Evolutionary conservation across 495 filamentous ascomycete genomes (phyloP), one percentile per base, ranked within the genome.

Genomic region (Neurospora sp.): DNA sequence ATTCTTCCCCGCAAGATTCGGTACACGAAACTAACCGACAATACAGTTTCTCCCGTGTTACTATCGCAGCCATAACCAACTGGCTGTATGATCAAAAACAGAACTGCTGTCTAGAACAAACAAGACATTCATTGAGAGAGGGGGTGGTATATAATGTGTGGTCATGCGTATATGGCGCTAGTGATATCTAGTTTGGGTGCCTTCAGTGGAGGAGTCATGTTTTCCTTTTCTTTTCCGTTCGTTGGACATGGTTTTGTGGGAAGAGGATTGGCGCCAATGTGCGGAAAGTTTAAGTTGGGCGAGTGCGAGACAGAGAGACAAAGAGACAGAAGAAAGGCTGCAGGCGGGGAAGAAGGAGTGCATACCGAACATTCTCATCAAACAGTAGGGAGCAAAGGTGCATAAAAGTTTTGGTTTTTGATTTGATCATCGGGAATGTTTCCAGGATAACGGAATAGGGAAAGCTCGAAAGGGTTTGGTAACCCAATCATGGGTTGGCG

Each of bases 11-110:
- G 9, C 70, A 42, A 20, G 16, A 20, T 35, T 8, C n/a, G 16
- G 9, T 37, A 46, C n/a, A 39, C 20, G 44, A 38, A n/a, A 8
- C 81, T 82, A 76, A 81, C 72, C 8, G 10, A 35, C 14, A 12
- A 66, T 23, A 23, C 71, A 88, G 86, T 85, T 88, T 75, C 76
- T 88, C 62, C 86, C 86, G 35, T 86, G 84, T 77, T 86, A 86
- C 66, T 86, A 86, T 70, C 82, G 81, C 44, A 83, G 82, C 74
- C 81, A 86, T 75, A 83, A 82, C 71, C 85, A 87, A 72, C 75
- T 86, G 71, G 84, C 85, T 41, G 84, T 87, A 69, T 87, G 77
- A 79, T 69, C 46, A 72, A 76, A 66, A 73, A 14, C 69, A 42
- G 60, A 40, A 69, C 6, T 18, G 14, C 54, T 14, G 54, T 27